phyloP scores from a whole-genome alignment of 2,329 filamentous ascomycete genomes.

The Penicillium sp. region DNA sequence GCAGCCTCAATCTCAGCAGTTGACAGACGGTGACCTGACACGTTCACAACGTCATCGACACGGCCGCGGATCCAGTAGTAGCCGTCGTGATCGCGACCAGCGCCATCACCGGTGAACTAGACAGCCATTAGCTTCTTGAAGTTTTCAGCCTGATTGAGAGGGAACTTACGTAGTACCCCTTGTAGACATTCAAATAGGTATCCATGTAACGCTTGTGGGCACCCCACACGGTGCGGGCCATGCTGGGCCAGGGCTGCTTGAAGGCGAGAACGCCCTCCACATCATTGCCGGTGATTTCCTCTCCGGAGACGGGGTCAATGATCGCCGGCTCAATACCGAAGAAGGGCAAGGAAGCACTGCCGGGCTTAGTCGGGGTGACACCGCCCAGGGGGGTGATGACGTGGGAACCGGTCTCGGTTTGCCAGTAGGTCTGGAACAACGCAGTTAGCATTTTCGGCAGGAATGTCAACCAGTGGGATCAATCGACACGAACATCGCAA shows the following conservation, averaged over 20 bases:
- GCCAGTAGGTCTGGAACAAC: conserved; percentile 95
- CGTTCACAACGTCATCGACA: conserved; percentile 98
- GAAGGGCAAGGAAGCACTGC: conserved; percentile 92
- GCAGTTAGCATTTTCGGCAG: neutral
- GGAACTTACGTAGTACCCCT: conserved; percentile 83
- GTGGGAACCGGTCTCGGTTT: conserved; percentile 96
- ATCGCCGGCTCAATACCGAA: conserved; percentile 98
- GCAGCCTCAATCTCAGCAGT: conserved; percentile 98
- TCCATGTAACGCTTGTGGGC: conserved; percentile 99
- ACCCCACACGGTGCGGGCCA: conserved; percentile 96
- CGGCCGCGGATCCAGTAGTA: conserved; percentile 99
- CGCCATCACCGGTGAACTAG: conserved; percentile 68
- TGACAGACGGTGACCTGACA: conserved; percentile 91
- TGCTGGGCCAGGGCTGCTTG: conserved; percentile 97
- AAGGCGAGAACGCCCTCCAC: conserved; percentile 96
- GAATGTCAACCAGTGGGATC: too few species aligned
- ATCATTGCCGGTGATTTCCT: conserved; percentile 91
- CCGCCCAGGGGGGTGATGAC: conserved; percentile 92
- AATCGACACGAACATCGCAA: conserved; percentile 81
- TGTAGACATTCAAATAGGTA: conserved; percentile 96
- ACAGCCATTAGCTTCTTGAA: neutral
- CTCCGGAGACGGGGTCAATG: conserved; percentile 91
- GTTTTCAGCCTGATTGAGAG: too few species aligned
- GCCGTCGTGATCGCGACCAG: conserved; percentile 91
- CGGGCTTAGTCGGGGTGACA: conserved; percentile 93